Evolutionary conservation across 1,139 yeast genomes (phyloP).

Genomic region (Hyphopichia fennica): DNA sequence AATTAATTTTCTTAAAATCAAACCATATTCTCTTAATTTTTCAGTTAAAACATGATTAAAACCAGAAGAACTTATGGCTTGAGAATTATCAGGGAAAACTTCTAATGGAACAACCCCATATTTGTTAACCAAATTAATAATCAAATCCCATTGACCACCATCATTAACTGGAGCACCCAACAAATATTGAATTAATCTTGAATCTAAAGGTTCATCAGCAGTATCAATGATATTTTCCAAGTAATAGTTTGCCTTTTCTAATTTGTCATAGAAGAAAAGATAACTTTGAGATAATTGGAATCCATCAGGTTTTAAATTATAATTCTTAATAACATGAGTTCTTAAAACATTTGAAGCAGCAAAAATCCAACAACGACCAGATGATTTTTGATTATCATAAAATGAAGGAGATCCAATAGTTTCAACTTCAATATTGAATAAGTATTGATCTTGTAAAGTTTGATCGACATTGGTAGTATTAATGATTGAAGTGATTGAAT

Average conservation of each 20-base stretch:
- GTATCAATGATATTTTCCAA: conserved; percentile 74
- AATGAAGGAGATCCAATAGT: conserved; percentile 63
- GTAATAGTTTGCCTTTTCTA: conserved; percentile 75
- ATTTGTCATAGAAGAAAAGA: conserved; percentile 70
- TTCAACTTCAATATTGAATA: conserved; percentile 61
- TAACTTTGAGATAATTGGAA: conserved; percentile 72
- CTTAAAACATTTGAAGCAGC: conserved; percentile 77
- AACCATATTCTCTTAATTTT: conserved; percentile 74
- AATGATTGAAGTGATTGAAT: conserved; percentile 47
- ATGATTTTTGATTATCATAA: conserved; percentile 66
- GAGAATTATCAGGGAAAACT: conserved; percentile 69
- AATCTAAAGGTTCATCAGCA: conserved; percentile 60
- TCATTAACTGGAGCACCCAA: conserved; percentile 66
- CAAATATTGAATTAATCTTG: conserved; percentile 64
- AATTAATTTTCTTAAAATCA: conserved; percentile 55
- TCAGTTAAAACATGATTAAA: conserved; percentile 64
- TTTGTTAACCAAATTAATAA: conserved; percentile 68
- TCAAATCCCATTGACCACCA: conserved; percentile 89
- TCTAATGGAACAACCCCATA: conserved; percentile 78
- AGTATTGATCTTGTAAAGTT: conserved; percentile 38
- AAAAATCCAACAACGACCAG: conserved; percentile 88
- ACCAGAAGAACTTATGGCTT: conserved; percentile 56
- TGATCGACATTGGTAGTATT: conserved; percentile 22
- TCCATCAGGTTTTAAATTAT: conserved; percentile 57
- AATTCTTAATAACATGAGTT: conserved; percentile 57